Base-by-base conservation (phyloP, 257 asterid genomes). In the Scutellaria galericulata region DNA sequence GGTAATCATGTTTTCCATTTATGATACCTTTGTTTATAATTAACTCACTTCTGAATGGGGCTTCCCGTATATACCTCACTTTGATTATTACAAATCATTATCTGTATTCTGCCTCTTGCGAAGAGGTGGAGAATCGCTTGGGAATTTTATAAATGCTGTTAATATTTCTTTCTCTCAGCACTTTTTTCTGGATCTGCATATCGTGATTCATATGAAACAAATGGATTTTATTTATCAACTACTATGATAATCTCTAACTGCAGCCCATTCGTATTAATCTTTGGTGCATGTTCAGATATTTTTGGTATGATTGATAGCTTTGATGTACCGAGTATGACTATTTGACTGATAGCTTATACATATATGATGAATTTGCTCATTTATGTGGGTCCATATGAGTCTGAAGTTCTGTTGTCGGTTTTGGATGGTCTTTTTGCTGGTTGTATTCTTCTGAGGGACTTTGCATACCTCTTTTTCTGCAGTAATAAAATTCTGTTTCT, bases 1-100 rank as follows among this genome's bases (percentile, higher is more conserved):
- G 97, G 98, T 95, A 86, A 87, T 70, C 92, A 88, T 96, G 92
- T 90, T 77, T 64, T 56, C 56, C 64, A 31, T 66, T 71, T 64
- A n/a, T 9, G n/a, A 15, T 62, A 66, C n/a, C 63, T 62, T 46
- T 24, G 27, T 50, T n/a, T 53, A 27, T 54, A 48, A 56, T 35
- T 62, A 31, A 60, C 61, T 61, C 20, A 45, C 44, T 58, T 52
- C 45, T 67, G 61, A 14, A 71, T 51, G 45, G 46, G 47, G 42
- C 44, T 39, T 22, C 50, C 42, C 2, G 15, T 24, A 31, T 53
- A 46, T 51, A 57, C 60, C 48, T 77, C 51, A 70, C 41, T 63
- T 67, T 42, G 48, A 64, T 69, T 58, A 35, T 69, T 48, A 11
- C 39, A 50, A 27, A 58, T 51, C 65, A 55, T 71, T 50, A 46